Evolutionary conservation across 2,329 filamentous ascomycete species (phyloP).

Genomic region (Dryadomyces quercivorus): DNA sequence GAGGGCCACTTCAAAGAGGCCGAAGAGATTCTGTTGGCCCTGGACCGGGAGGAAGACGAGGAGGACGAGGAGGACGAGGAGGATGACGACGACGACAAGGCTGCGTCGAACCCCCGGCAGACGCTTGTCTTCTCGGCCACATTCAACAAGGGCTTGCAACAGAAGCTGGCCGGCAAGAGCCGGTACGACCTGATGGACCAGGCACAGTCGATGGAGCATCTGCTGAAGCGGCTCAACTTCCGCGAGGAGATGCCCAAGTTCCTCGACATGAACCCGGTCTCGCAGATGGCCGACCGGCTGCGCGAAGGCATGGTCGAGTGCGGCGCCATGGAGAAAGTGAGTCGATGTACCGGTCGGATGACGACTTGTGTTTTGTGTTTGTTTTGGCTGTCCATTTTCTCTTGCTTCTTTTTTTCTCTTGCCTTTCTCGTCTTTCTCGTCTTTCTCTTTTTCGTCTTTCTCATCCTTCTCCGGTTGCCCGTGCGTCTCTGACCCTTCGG

Average conservation of each 20-base stretch:
- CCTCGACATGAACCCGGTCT: constrained; percentile 79
- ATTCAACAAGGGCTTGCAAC: constrained; percentile 82
- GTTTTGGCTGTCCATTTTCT: no score
- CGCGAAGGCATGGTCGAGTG: constrained; percentile 90
- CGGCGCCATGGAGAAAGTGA: constrained; percentile 78
- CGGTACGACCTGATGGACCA: constrained; percentile 56
- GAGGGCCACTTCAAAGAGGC: constrained; percentile 94
- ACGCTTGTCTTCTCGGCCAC: constrained; percentile 96
- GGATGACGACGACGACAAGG: constrained; percentile 33
- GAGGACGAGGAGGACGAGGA: constrained; percentile 33
- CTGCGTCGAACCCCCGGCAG: constrained; percentile 46
- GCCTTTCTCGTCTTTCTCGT: not conserved
- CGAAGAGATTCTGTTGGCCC: constrained; percentile 69
- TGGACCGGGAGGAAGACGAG: constrained; percentile 60
- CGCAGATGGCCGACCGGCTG: constrained; percentile 76
- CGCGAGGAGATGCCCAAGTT: constrained; percentile 74
- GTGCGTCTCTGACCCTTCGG: not conserved
- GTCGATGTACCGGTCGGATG: no score
- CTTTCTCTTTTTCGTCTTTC: not conserved
- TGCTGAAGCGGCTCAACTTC: constrained; percentile 84
- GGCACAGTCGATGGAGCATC: constrained; percentile 80
- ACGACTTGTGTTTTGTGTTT: no score
- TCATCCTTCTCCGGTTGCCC: not conserved
- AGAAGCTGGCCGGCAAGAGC: constrained; percentile 73
- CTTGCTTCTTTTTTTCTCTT: not conserved